Base-by-base conservation (phyloP, 176 grass and related monocot species). In the Areca catechu region DNA sequence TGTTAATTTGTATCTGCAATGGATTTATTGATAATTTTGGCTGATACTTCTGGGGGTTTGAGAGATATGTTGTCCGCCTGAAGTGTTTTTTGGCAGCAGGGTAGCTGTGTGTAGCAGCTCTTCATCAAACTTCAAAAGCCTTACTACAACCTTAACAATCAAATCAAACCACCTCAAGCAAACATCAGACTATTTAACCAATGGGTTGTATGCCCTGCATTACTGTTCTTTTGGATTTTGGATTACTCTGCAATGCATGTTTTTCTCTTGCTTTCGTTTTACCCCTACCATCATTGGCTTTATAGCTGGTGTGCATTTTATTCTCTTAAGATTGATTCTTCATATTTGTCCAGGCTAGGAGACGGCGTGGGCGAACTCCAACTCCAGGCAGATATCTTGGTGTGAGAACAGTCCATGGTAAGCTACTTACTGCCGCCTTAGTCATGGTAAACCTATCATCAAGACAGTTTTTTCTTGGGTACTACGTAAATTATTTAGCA, bases 91-190 rank as follows among this genome's bases (percentile, higher is more conserved):
- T 24, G 66, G 67, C 77, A 89, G 68, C 79, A 89, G 76, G 82
- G 65, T 80, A 89, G 82, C 89, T 89, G 70, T 74, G 52, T 54
- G 76, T 82, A 83, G 82, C 70, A 83, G 82, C 76, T 78, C 76
- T 63, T 70, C 90, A 78, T 61, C 81, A 80, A 86, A 85, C 65
- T 63, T 75, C 74, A 69, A 83, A 74, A 63, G 75, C 29, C 51
- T 72, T 78, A 72, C 74, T 75, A 76, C 71, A 59, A 71, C 18
- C 1, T 56, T 81, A 87, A 75, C 65, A 83, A 67, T 75, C 56
- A 82, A 82, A 79, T 58, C 61, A 82, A 74, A 75, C 74, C 63
- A 71, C 75, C 75, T 75, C 74, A 71, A 75, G 66, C 56, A 75
- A 75, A 63, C 34, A 63, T 15, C 34, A 21, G 47, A 49, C 34